These are phyloP conservation scores for Macrocybe gigantea DNA, from an alignment of 768 basidiomycete species.

Conservation along the genomic window DNA sequence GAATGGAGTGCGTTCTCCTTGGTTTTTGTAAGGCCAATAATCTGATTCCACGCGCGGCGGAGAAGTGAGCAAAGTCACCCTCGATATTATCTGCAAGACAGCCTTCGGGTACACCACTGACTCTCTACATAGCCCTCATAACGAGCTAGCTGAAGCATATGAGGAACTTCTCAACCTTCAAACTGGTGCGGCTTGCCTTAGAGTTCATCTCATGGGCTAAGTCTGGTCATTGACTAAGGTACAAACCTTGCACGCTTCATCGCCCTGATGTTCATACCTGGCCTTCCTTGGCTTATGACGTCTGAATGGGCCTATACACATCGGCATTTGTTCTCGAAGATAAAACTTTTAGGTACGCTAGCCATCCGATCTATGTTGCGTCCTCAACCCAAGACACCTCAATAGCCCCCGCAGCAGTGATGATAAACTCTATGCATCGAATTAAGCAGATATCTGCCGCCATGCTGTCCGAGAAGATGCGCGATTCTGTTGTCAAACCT, in stretches of 20 bases:
- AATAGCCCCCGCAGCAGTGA: slow-evolving; percentile 13
- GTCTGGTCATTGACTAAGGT: slow-evolving; percentile 5
- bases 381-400: not conserved
- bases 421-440: slow-evolving; percentile 34
- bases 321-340: slow-evolving; percentile 22
- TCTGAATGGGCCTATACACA: slow-evolving; percentile 32
- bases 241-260: slow-evolving; percentile 31
- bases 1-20: slow-evolving; percentile 36
- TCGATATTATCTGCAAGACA: slow-evolving; percentile 48
- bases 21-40: not conserved
- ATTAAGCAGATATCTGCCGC: slow-evolving; percentile 32
- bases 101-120: slow-evolving; percentile 44
- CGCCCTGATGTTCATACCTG: slow-evolving; percentile 29
- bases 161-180: slow-evolving; percentile 36
- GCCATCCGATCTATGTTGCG: not conserved
- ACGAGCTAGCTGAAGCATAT: slow-evolving; percentile 42
- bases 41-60: not conserved
- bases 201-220: not conserved
- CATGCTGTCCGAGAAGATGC: slow-evolving; percentile 37
- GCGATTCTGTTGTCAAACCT: slow-evolving; percentile 23
- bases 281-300: slow-evolving; percentile 20
- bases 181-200: slow-evolving; percentile 16
- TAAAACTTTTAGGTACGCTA: slow-evolving; percentile 15
- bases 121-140: slow-evolving; percentile 38
- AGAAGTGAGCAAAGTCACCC: slow-evolving; percentile 44